Evolutionary conservation across 345 rosid species (phyloP).

Genomic region (Lagerstroemia speciosa): DNA sequence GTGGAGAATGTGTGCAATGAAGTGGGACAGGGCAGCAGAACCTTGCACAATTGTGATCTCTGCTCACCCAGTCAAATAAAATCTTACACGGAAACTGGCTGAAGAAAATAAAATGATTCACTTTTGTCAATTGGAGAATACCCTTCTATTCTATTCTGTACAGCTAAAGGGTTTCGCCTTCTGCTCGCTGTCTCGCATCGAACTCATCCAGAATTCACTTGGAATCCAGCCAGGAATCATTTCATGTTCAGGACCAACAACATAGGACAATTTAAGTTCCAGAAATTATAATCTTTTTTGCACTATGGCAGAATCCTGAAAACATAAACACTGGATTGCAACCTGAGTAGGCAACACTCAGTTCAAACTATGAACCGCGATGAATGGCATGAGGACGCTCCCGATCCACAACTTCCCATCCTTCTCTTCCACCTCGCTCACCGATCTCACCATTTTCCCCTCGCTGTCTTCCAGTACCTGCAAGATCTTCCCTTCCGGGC

Average conservation of each 20-base stretch:
- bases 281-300: no score
- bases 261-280: no score
- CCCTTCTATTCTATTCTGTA: neutral
- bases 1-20: constrained; percentile 11
- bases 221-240: no score
- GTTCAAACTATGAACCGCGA: constrained; percentile 21
- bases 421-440: constrained; percentile 41
- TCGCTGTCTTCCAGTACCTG: constrained; percentile 32
- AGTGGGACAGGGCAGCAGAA: constrained; percentile 1
- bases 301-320: neutral
- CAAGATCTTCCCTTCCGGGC: constrained; percentile 29
- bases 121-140: neutral
- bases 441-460: constrained; percentile 31
- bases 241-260: no score
- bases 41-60: neutral
- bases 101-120: neutral
- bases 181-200: no score
- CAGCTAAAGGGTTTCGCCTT: no score
- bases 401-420: constrained; percentile 48
- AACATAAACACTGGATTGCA: neutral
- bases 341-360: neutral
- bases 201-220: no score
- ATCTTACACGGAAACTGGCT: neutral
- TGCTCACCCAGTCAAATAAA: neutral
- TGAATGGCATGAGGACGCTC: constrained; percentile 34